A percentile compares a stretch with the other conserved stretches of the same genome.
Evolutionary conservation across 2,329 filamentous ascomycete genomes (phyloP).

Genomic region (Ophiobolus disseminans): DNA sequence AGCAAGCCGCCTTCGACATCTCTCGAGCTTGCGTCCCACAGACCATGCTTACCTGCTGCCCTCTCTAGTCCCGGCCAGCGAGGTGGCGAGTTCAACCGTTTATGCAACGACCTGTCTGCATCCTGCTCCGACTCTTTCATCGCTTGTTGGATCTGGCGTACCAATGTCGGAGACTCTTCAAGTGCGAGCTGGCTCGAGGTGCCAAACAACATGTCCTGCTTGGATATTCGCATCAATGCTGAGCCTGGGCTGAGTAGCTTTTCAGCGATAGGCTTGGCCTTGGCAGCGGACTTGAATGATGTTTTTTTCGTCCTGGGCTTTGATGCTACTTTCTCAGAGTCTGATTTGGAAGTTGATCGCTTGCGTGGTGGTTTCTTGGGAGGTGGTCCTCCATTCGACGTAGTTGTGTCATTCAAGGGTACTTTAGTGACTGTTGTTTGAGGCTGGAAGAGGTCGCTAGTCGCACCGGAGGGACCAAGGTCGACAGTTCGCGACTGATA

Average conservation of each 20-base stretch:
- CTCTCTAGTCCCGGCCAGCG: constrained; percentile 28
- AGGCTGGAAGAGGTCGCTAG: constrained; percentile 35
- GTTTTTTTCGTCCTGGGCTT: constrained; percentile 32
- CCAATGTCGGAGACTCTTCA: constrained; percentile 46
- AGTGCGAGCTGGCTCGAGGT: constrained; percentile 51
- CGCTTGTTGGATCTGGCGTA: constrained; percentile 46
- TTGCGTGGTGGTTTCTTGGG: constrained; percentile 29
- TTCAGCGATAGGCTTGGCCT: constrained; percentile 37
- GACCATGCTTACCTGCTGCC: constrained; percentile 26
- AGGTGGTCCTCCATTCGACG: constrained; percentile 7
- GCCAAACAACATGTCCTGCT: constrained; percentile 49
- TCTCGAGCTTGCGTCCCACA: constrained; percentile 46
- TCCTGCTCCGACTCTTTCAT: constrained; percentile 45
- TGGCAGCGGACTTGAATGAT: constrained; percentile 33
- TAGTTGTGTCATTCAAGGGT: constrained; percentile 34
- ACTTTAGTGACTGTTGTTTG: constrained; percentile 27
- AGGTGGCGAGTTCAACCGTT: not conserved
- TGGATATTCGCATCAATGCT: constrained; percentile 32
- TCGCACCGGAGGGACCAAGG: constrained; percentile 10
- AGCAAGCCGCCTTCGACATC: constrained; percentile 41
- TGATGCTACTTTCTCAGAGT: constrained; percentile 16
- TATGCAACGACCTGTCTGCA: not conserved
- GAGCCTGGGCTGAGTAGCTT: constrained; percentile 48
- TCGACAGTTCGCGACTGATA: constrained; percentile 29
- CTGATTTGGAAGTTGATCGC: constrained; percentile 27